Conservation (phyloP, 2,329 filamentous ascomycete species). For the Claviceps sp. region DNA sequence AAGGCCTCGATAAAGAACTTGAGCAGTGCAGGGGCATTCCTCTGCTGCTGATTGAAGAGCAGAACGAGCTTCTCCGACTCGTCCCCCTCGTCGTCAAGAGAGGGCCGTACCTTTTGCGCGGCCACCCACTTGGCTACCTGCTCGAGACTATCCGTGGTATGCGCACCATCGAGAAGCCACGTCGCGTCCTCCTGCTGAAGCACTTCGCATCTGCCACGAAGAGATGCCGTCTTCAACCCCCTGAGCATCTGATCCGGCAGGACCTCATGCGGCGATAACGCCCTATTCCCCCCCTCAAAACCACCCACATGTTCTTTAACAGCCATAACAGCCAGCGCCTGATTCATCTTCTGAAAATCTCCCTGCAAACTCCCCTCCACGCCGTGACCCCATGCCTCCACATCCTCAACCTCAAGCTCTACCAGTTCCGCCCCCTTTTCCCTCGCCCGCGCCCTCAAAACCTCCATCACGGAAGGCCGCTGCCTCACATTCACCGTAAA, state of each 20-base stretch:
- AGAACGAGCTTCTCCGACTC: constrained; percentile 37
- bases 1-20: constrained; percentile 47
- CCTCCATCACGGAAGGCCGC: constrained; percentile 27
- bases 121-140: constrained; percentile 68
- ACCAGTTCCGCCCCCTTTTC: constrained; percentile 38
- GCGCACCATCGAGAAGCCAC: constrained; percentile 81
- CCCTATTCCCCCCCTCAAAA: constrained; percentile 9
- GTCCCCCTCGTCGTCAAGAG: not conserved
- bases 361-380: constrained; percentile 27
- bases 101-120: constrained; percentile 23
- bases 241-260: constrained; percentile 35
- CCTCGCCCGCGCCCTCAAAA: constrained; percentile 44
- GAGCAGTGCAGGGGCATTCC: constrained; percentile 57
- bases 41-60: constrained; percentile 87
- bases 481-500: constrained; percentile 19
- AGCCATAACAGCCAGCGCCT: constrained; percentile 41
- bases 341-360: constrained; percentile 44
- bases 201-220: constrained; percentile 68
- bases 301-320: constrained; percentile 42
- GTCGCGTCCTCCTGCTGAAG: constrained; percentile 37
- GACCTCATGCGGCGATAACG: not conserved
- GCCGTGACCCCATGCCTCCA: constrained; percentile 28
- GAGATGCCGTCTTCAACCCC: constrained; percentile 53
- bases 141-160: constrained; percentile 72
- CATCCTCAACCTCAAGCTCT: constrained; percentile 25